phyloP scores from a whole-genome alignment of 257 asterid species.

The Henckelia pumila region DNA sequence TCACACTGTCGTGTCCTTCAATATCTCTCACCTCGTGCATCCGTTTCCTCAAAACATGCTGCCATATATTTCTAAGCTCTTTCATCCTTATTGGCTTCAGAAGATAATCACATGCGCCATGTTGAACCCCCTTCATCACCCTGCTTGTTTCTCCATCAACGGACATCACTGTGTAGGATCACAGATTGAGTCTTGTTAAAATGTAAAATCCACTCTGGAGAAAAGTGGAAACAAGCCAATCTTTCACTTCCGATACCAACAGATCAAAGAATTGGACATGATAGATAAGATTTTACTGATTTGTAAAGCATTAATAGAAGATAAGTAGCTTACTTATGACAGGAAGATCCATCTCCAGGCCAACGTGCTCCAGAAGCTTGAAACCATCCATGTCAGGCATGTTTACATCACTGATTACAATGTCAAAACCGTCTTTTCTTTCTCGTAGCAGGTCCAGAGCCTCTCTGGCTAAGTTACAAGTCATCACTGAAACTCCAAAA shows the following conservation, averaged over 20 bases:
- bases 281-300: background rate
- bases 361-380: slow-evolving; percentile 90
- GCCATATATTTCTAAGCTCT: slow-evolving; percentile 86
- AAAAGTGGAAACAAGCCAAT: background rate
- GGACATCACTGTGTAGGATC: slow-evolving; percentile 63
- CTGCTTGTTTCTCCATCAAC: slow-evolving; percentile 72
- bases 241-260: background rate
- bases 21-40: slow-evolving; percentile 50
- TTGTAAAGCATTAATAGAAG: background rate
- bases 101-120: slow-evolving; percentile 86
- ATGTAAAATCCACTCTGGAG: background rate
- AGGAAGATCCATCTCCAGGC: slow-evolving; percentile 96
- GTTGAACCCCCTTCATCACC: slow-evolving; percentile 81
- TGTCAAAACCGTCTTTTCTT: slow-evolving; percentile 76
- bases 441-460: slow-evolving; percentile 80
- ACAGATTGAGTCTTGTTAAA: background rate
- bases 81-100: slow-evolving; percentile 72
- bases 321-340: slow-evolving; percentile 67
- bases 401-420: slow-evolving; percentile 91
- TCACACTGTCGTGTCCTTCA: slow-evolving; percentile 37
- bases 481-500: slow-evolving; percentile 59
- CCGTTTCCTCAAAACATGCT: slow-evolving; percentile 69
- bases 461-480: slow-evolving; percentile 73
- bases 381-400: slow-evolving; percentile 99
- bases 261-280: background rate